Evolutionary conservation across 148 eudicot genomes (phyloP), one percentile per base, ranked within the genome.

Genomic region (Polygonum aviculare): DNA sequence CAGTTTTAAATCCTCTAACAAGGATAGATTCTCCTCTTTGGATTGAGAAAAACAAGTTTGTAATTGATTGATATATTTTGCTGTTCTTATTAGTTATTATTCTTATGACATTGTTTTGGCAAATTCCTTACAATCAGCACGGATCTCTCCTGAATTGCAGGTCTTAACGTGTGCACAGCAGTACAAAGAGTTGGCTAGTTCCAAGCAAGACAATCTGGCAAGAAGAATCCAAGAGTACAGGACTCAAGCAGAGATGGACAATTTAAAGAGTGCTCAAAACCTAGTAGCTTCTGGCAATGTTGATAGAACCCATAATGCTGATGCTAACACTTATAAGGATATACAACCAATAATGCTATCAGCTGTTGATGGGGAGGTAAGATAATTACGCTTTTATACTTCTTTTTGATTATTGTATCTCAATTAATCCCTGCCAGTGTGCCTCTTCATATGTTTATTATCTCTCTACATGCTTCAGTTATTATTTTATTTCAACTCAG

Each of bases 91-190:
- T 4, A 38, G 72, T 16, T 67, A 67, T 36, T 36, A 67, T 67
- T 67, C 41, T 67, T 67, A 38, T 36, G 72, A 22, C 69, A 60
- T 60, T 22, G 69, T 60, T 60, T 60, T 22, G 36, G 38, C 69
- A 60, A 60, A 7, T 60, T 16, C 69, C 3, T 60, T 33, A 38
- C 72, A 36, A 33, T 67, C n/a, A n/a, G 36, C 19, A 67, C 15
- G 62, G 73, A 59, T 65, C 74, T 54, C 12, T 47, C 50, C 77
- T 72, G 39, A 50, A 51, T 55, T 77, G 73, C 85, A 94, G 98
- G 98, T 94, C 69, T 78, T 94, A 83, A 90, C 98, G 15, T 94
- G 89, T 87, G 98, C 98, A 12, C 98, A 91, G 55, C 98, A 94
- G 80, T 88, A 97, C 14, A 94, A 94, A 84, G 98, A 94, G 77